Evolutionary conservation across 2,329 filamentous ascomycete genomes (phyloP), one percentile per base, ranked within the genome.

Genomic region (Hymenoscyphus infarciens): DNA sequence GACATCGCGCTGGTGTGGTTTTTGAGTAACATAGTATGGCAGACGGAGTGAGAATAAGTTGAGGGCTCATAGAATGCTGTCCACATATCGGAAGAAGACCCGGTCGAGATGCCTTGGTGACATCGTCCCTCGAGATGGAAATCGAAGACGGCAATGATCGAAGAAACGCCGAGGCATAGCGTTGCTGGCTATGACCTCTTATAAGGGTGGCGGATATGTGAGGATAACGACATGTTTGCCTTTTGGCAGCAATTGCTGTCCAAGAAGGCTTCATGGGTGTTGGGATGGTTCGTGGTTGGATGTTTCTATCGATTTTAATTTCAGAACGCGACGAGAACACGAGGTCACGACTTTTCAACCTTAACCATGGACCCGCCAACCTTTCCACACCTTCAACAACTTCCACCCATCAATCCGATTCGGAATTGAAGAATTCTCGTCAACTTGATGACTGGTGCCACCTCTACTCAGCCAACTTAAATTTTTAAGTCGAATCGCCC

Each of bases 211-310:
- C 11, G 15, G 35, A 25, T 33, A 39, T 22, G 8, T 29, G 53
- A 33, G 11, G 22, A 7, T 42, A 33, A 13, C 33, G 55, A 16
- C 59, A 59, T 61, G 22, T 52, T 42, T 59, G 66, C 63, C 66
- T 64, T 49, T 53, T 66, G 60, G 63, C 65, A 60, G 63, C 39
- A 57, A 67, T 61, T 59, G 61, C 63, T 54, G 62, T 63, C 63
- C 62, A 63, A 59, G 61, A 59, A 59, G 59, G 60, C 59, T 65
- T 66, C 67, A 68, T 68, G 60, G 63, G 57, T 42, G 35, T 35
- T 59, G 27, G 53, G 35, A 42, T 59, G 27, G 53, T 56, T 39
- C 35, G 52, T 33, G 31, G 10, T 16, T 15, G 35, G 22, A 27
- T 33, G 56, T 39, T 57, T 45, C 25, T 16, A 35, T 8, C 25